Evolutionary conservation across 768 basidiomycete genomes (phyloP).

Genomic region (Lactarius tabidus): DNA sequence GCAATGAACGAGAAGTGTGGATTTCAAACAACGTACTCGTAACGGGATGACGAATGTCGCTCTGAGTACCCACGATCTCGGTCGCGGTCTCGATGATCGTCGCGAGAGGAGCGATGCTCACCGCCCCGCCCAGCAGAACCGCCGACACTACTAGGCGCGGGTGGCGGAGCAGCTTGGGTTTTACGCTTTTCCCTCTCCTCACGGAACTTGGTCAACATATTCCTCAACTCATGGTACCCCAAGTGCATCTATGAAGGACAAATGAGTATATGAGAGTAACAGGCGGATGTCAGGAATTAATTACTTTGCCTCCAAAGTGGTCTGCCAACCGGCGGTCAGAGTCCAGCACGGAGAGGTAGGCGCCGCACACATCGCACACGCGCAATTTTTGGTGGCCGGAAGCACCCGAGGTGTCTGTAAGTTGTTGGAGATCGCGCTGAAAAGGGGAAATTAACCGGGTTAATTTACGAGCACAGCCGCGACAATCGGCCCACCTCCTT

Average conservation of each 20-base stretch:
- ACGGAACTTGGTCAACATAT: constrained; percentile 86
- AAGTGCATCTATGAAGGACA: constrained; percentile 83
- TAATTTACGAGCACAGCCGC: neutral
- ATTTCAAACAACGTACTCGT: constrained; percentile 16
- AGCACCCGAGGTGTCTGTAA: constrained; percentile 97
- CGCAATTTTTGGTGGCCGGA: constrained; percentile 99
- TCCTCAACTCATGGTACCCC: constrained; percentile 96
- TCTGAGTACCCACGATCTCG: constrained; percentile 71
- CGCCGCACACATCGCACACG: constrained; percentile 99
- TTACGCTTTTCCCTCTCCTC: constrained; percentile 84
- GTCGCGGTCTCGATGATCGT: constrained; percentile 63
- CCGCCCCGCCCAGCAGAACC: constrained; percentile 41
- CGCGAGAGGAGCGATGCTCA: constrained; percentile 54
- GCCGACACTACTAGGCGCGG: constrained; percentile 30
- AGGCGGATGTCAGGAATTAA: constrained; percentile 29
- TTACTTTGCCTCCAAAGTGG: constrained; percentile 98
- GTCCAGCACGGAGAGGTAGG: constrained; percentile 97
- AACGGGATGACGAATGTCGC: constrained; percentile 25
- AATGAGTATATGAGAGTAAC: neutral
- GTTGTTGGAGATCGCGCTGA: constrained; percentile 88
- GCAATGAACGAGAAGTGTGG: neutral
- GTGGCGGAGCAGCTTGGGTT: constrained; percentile 43
- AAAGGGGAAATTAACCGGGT: neutral
- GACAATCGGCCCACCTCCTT: constrained; percentile 67
- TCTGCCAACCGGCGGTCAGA: constrained; percentile 98